Conservation (phyloP, 176 grass and related monocot genomes). For the Cenchrus purpureus region DNA sequence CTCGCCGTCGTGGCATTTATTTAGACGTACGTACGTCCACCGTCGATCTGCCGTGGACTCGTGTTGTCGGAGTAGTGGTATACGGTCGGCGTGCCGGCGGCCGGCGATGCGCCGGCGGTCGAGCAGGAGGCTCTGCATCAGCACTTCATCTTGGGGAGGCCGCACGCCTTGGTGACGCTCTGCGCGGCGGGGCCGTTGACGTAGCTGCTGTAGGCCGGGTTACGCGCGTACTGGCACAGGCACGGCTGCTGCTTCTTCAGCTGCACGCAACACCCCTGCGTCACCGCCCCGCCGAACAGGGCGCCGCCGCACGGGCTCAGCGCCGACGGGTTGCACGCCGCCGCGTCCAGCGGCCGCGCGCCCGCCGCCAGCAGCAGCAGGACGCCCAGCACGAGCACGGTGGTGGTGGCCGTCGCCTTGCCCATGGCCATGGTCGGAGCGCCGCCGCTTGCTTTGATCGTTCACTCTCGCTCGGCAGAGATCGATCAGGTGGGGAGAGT, state of each 20-base stretch:
- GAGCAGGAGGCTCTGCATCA: background rate
- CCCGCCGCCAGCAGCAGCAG: background rate
- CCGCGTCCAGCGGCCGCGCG: background rate
- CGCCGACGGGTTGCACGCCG: slow-evolving; percentile 45
- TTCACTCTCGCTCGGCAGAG: too few relatives aligned
- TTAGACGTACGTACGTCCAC: background rate
- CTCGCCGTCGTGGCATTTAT: slow-evolving; percentile 22
- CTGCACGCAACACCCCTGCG: slow-evolving; percentile 30
- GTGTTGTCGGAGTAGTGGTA: background rate
- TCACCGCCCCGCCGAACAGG: slow-evolving; percentile 8
- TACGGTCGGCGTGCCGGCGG: background rate
- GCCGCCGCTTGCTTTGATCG: too few relatives aligned
- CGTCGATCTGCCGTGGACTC: background rate
- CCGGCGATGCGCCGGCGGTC: background rate
- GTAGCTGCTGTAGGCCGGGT: slow-evolving; percentile 41
- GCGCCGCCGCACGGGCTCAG: slow-evolving; percentile 44
- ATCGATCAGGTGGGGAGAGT: too few relatives aligned
- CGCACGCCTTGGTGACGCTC: slow-evolving; percentile 22
- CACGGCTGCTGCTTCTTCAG: slow-evolving; percentile 46
- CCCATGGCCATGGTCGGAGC: background rate
- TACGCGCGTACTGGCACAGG: slow-evolving; percentile 56
- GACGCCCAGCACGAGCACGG: background rate
- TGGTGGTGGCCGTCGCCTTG: background rate
- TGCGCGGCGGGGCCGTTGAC: slow-evolving; percentile 43
- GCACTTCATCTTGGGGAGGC: slow-evolving; percentile 37